Base-by-base conservation (phyloP, 2,329 filamentous ascomycete species). In the Colletotrichum neosansevieriae region DNA sequence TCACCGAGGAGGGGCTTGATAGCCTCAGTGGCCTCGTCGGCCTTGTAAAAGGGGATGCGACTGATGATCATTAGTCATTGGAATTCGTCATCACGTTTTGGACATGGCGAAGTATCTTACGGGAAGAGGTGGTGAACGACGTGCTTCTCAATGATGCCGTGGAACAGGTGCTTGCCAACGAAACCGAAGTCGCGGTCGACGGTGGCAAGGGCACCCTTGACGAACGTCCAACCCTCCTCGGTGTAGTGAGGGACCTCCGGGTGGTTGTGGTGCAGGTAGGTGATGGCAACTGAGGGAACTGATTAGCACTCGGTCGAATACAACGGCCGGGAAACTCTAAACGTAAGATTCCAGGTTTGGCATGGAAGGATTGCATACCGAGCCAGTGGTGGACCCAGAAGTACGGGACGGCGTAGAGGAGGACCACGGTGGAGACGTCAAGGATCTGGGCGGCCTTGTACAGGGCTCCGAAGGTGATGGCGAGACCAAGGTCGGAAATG, bases 201-300 rank as follows among this genome's bases (percentile, higher is more conserved):
- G 2, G 89, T 91, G 11, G 86, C 84, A 17, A 86, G 79, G 10
- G 88, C 88, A 24, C 89, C 89, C 72, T 86, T 85, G 72, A 86
- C 81, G 73, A 86, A 91, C 34, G 85, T 89, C 88, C 88, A 91
- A 57, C 82, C 81, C 47, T 84, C 82, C 9, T 82, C 80, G 34
- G 83, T 82, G 76, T 86, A 89, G 72, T 89, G 84, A 3, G 85
- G 83, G 32, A 79, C 73, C 38, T 80, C 78, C n/a, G 79, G 80
- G 75, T 92, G 88, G 63, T 89, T 91, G 83, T 93, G 91, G 79
- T 93, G 91, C 19, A 93, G 88, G 79, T 91, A 93, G 54, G 91
- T 93, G 75, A 93, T 92, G 71, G 89, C 89, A 19, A 93, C 89
- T 89, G 21, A 45, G 40, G 17, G 10, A 21, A 21, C 11, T 11